Conservation (phyloP, 176 grass and related monocot species). For the Lolium multiflorum region DNA sequence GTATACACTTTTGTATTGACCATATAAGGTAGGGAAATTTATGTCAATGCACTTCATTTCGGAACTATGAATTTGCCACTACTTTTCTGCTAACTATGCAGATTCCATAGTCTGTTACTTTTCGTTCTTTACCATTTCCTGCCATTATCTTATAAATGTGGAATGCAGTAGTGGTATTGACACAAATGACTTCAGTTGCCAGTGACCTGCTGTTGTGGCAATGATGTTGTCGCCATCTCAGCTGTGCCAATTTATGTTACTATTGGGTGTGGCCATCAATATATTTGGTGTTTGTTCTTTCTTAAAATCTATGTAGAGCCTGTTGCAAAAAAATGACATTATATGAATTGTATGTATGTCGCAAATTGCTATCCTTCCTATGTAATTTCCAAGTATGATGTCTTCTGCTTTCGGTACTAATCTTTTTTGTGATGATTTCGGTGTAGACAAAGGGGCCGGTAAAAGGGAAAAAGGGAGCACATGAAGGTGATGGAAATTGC, state of each 20-base stretch:
- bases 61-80: neutral
- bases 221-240: neutral
- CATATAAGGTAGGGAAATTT: constrained; percentile 1
- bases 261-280: neutral
- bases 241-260: neutral
- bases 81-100: neutral
- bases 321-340: neutral
- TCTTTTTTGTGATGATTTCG: constrained; percentile 3
- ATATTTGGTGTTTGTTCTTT: neutral
- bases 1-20: neutral
- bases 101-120: constrained; percentile 1
- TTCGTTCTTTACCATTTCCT: neutral
- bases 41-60: neutral
- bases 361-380: neutral
- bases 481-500: constrained; percentile 61
- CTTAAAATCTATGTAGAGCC: neutral
- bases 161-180: neutral
- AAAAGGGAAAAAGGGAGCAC: constrained; percentile 64
- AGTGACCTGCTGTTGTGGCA: neutral
- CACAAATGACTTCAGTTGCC: neutral
- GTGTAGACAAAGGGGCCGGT: constrained; percentile 63
- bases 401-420: constrained; percentile 14
- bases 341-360: constrained; percentile 40
- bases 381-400: constrained; percentile 16
- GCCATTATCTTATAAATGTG: neutral